Conservation (phyloP, 2,329 filamentous ascomycete genomes). For the Thielaviopsis ethacetica region DNA sequence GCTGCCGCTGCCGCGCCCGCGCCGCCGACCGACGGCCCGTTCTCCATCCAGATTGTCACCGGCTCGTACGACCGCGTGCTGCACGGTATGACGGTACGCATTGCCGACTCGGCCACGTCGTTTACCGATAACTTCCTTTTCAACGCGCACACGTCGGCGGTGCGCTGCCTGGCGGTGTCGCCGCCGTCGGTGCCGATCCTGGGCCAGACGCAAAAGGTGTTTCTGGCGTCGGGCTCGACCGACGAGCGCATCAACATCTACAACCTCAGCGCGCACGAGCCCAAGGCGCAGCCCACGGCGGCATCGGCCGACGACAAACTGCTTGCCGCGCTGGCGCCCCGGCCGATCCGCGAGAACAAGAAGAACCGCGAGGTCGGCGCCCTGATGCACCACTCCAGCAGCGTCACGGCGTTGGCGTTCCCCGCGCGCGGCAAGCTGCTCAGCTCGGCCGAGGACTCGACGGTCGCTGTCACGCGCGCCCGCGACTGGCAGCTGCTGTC, state of each 20-base stretch:
- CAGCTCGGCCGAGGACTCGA: constrained; percentile 79
- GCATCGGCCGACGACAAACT: constrained; percentile 25
- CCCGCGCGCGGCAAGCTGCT: constrained; percentile 77
- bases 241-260: constrained; percentile 95
- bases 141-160: constrained; percentile 78
- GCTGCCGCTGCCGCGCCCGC: constrained; percentile 13
- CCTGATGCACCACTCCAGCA: constrained; percentile 71
- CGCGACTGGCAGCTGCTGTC: constrained; percentile 81
- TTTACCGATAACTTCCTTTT: constrained; percentile 94
- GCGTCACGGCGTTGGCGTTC: constrained; percentile 65
- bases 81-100: constrained; percentile 71
- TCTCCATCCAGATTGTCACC: constrained; percentile 74
- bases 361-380: constrained; percentile 79
- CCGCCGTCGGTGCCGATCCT: constrained; percentile 46
- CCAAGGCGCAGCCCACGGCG: constrained; percentile 21
- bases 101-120: constrained; percentile 31
- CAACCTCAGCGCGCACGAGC: constrained; percentile 59
- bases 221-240: constrained; percentile 79
- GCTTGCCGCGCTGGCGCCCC: constrained; percentile 51
- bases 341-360: constrained; percentile 65
- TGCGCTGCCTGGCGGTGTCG: constrained; percentile 78
- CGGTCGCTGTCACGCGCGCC: constrained; percentile 71
- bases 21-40: constrained; percentile 9
- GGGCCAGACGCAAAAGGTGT: constrained; percentile 60
- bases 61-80: constrained; percentile 90